These are phyloP conservation scores for Oropetium thomaeum DNA, from an alignment of 176 grass and related monocot species.

Conservation along the genomic window DNA sequence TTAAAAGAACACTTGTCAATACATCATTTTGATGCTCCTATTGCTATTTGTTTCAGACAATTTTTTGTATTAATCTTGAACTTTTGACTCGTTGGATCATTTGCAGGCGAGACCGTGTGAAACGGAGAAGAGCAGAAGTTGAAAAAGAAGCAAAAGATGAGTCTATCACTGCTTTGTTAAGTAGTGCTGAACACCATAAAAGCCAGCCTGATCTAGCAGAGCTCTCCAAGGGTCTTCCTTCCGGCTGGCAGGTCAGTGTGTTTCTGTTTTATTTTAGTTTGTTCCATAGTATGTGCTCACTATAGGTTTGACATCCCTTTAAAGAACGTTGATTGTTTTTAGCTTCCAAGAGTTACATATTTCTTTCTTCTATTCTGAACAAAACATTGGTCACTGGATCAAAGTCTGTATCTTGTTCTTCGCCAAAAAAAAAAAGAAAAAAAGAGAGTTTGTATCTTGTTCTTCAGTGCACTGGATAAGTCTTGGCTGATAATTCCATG, in stretches of 20 bases:
- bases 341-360: background rate
- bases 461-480: background rate
- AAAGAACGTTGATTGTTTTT: too few relatives aligned
- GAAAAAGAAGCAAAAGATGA: slow-evolving; percentile 35
- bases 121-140: slow-evolving; percentile 11
- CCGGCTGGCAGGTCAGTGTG: slow-evolving; percentile 70
- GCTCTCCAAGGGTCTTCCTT: slow-evolving; percentile 84
- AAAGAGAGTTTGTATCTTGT: too few relatives aligned
- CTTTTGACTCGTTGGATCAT: slow-evolving; percentile 14
- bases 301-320: background rate
- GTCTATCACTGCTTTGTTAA: background rate
- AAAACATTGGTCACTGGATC: background rate
- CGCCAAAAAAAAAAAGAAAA: too few relatives aligned
- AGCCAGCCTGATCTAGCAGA: slow-evolving; percentile 54
- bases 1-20: background rate
- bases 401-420: background rate
- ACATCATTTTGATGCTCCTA: background rate
- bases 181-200: slow-evolving; percentile 29
- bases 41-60: background rate
- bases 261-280: background rate
- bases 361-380: background rate
- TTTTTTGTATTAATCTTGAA: background rate
- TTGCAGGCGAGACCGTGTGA: background rate
- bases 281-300: background rate
- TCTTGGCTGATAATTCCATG: too few relatives aligned